Base-by-base conservation (phyloP, 31 red algal species). In the Bonnemaisonia californica region DNA sequence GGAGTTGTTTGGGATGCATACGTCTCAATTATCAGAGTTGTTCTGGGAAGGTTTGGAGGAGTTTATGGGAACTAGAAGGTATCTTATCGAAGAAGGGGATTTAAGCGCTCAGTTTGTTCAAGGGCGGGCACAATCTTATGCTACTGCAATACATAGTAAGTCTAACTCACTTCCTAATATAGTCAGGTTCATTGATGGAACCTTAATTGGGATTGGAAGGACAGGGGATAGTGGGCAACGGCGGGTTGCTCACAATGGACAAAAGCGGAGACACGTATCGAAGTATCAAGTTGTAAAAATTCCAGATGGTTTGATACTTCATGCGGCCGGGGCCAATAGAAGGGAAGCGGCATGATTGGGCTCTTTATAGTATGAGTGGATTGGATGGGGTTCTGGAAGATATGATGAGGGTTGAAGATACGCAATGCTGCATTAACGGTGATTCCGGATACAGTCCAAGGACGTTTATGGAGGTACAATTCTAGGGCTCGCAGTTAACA, bases 341-440 rank as follows among this genome's bases (percentile, higher is more conserved):
- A 7, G 78, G 78, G 1, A 28, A 63, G 22, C 30, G 78, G 18
- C 78, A 82, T 9, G 78, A 82, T 35, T 70, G 38, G 4, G 71
- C 63, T 2, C 30, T 79, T 3, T 63, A 79, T 55, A 23, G 36
- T 4, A 79, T 26, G 24, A 63, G 55, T 47, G 75, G 27, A 35
- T 21, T 85, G 1, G 54, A 85, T 33, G 77, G 41, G 19, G 36
- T 62, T 57, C 48, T 65, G 5, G 34, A 54, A 32, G 16, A 27
- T 13, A 35, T 29, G 2, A 23, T 82, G 2, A 34, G 29, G 29
- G 42, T 82, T 24, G 35, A 70, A 37, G 31, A 63, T 3, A 33
- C 51, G 42, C 78, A 32, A 4, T 82, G 71, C 32, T 82, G 78
- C 54, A 39, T 82, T 41, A 71, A 59, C 41, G 79, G 61, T 5